These are phyloP conservation scores for Dioscorea cayenensis DNA, from an alignment of 116 monocot species.

Conservation along the genomic window DNA sequence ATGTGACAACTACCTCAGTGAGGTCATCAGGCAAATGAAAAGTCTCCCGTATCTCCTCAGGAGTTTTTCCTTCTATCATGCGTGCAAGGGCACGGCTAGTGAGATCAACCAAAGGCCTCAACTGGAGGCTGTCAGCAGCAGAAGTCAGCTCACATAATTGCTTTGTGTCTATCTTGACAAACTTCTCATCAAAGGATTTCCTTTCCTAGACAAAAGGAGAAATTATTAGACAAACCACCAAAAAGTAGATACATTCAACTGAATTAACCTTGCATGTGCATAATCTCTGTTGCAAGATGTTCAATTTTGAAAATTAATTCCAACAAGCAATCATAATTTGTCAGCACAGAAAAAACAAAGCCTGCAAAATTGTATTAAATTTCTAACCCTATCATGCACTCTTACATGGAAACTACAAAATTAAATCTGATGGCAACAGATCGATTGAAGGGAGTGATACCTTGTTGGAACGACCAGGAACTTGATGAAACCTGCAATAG, in stretches of 20 bases:
- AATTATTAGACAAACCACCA: neutral
- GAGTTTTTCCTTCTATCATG: conserved; percentile 94
- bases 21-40: conserved; percentile 99
- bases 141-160: conserved; percentile 85
- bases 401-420: neutral
- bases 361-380: too few relatives aligned
- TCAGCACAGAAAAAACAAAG: too few relatives aligned
- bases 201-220: conserved; percentile 47
- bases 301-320: too few relatives aligned
- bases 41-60: conserved; percentile 93
- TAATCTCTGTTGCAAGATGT: too few relatives aligned
- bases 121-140: conserved; percentile 89
- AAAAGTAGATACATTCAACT: neutral
- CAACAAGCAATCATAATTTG: too few relatives aligned
- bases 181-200: conserved; percentile 97
- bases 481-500: conserved; percentile 99
- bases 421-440: neutral
- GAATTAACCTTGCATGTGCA: neutral
- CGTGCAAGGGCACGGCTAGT: conserved; percentile 95
- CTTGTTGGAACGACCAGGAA: conserved; percentile 92
- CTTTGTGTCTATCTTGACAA: conserved; percentile 80
- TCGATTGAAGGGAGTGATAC: conserved; percentile 18
- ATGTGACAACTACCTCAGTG: conserved; percentile 61
- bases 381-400: neutral
- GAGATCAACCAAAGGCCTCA: conserved; percentile 94